phyloP scores from a whole-genome alignment of 1,284 basidiomycete species.

The Ceratobasidium sp. region DNA sequence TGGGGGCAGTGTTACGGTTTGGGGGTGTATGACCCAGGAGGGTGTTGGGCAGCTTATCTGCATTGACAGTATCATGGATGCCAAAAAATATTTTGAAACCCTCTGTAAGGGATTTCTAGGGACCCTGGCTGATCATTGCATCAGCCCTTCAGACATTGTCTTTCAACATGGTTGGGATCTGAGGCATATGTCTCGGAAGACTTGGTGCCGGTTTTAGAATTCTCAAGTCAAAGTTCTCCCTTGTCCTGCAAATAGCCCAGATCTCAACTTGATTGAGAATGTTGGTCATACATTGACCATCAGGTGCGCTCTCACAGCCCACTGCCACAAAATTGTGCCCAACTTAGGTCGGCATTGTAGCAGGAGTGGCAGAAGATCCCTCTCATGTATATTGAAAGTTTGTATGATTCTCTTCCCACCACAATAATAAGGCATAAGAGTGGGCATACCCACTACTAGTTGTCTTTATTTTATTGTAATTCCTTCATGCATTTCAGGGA shows the following conservation, averaged over 20 bases:
- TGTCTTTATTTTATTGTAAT: too few species aligned
- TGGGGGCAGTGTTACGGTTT: constrained; percentile 18
- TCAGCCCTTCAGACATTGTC: constrained; percentile 8
- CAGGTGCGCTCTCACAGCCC: too few species aligned
- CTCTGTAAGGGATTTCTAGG: background rate
- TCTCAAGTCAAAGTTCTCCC: constrained; percentile 11
- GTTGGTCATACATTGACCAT: constrained; percentile 7
- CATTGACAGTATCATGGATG: too few species aligned
- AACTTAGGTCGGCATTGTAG: too few species aligned
- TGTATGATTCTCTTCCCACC: too few species aligned
- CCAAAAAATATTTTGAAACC: too few species aligned
- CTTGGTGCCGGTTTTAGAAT: background rate
- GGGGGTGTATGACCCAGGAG: constrained; percentile 31
- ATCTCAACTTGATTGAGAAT: constrained; percentile 38
- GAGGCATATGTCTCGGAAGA: constrained; percentile 6
- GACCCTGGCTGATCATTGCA: background rate
- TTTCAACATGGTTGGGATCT: constrained; percentile 25
- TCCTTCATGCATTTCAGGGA: too few species aligned
- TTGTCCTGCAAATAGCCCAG: constrained; percentile 18
- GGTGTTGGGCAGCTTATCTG: constrained; percentile 30
- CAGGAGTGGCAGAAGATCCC: too few species aligned
- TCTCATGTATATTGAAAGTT: too few species aligned
- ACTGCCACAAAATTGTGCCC: too few species aligned
- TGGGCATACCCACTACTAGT: too few species aligned
- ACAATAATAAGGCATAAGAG: too few species aligned